Evolutionary conservation across 176 grass and related monocot species (phyloP).

Genomic region (Phoenix dactylifera): DNA sequence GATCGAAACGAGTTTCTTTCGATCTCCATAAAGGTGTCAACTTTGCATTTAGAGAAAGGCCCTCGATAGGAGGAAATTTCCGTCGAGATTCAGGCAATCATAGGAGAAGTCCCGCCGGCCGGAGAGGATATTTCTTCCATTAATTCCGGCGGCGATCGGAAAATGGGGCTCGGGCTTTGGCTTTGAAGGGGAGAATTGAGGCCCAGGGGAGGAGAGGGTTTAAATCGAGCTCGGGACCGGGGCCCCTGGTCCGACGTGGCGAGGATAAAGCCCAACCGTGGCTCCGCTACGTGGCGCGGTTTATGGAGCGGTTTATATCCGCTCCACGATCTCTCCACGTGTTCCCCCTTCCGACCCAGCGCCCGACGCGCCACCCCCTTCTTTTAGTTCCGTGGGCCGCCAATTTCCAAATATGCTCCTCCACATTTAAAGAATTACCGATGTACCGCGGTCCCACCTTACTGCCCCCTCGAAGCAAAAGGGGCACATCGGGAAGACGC

Average conservation of each 20-base stretch:
- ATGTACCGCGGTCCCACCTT: too few species aligned
- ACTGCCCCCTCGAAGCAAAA: too few species aligned
- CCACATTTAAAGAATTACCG: too few species aligned
- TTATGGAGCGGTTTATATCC: neutral
- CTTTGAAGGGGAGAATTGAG: neutral
- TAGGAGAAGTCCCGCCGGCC: neutral
- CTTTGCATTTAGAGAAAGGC: too few species aligned
- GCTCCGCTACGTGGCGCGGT: neutral
- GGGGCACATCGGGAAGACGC: too few species aligned
- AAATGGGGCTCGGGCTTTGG: neutral
- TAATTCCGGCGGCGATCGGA: constrained; percentile 7
- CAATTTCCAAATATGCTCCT: neutral
- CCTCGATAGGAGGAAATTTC: neutral
- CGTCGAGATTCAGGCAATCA: neutral
- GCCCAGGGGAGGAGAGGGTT: neutral
- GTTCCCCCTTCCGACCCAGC: neutral
- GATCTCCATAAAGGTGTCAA: too few species aligned
- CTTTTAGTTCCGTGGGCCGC: too few species aligned
- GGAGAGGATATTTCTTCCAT: neutral
- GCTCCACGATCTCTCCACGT: neutral
- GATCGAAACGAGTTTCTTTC: too few species aligned
- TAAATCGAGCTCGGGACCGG: neutral
- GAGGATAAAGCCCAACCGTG: neutral
- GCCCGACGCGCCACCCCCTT: neutral
- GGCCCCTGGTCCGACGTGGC: neutral